A percentile compares a stretch with the other conserved stretches of the same genome.
These are phyloP conservation scores for Candida anutae DNA, from an alignment of 1,139 yeast species.

Conservation along the genomic window DNA sequence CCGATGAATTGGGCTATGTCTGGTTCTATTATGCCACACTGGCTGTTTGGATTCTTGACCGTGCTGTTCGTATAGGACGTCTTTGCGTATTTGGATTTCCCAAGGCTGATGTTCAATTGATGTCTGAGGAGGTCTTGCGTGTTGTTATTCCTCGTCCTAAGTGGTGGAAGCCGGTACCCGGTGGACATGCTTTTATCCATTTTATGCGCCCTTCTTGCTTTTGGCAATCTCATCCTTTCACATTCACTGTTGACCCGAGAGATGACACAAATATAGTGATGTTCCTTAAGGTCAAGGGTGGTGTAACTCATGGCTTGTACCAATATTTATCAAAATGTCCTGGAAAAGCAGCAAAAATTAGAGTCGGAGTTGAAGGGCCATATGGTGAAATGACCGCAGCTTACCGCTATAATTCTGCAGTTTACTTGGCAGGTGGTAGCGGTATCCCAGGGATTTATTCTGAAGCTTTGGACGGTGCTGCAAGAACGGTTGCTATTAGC, in stretches of 20 bases:
- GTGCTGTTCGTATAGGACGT: constrained; percentile 29
- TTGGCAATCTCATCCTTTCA: constrained; percentile 39
- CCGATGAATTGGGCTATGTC: constrained; percentile 30
- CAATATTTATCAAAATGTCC: constrained; percentile 17
- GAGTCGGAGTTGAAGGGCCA: constrained; percentile 40
- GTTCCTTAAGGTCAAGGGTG: constrained; percentile 28
- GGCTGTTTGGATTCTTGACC: constrained; percentile 39
- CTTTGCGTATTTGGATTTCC: constrained; percentile 33
- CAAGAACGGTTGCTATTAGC: constrained; percentile 5
- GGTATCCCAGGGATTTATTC: constrained; percentile 43
- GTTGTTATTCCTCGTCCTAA: constrained; percentile 33
- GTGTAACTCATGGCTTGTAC: constrained; percentile 24
- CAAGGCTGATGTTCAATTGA: constrained; percentile 22
- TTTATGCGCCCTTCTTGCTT: constrained; percentile 26
- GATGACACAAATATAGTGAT: constrained; percentile 16
- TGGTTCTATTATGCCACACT: constrained; percentile 30
- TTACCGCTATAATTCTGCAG: constrained; percentile 24
- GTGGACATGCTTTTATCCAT: constrained; percentile 46
- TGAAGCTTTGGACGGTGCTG: constrained; percentile 24
- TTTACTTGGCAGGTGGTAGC: constrained; percentile 40
- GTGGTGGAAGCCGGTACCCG: constrained; percentile 37
- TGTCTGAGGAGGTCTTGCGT: constrained; percentile 33
- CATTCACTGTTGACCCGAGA: constrained; percentile 11
- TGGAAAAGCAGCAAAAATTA: constrained; percentile 15
- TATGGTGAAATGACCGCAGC: constrained; percentile 35